Percentiles rank a stretch among this genome's conserved stretches.
phyloP scores from a whole-genome alignment of 1,284 basidiomycete genomes.

The Phylloboletellus chloephorus region DNA sequence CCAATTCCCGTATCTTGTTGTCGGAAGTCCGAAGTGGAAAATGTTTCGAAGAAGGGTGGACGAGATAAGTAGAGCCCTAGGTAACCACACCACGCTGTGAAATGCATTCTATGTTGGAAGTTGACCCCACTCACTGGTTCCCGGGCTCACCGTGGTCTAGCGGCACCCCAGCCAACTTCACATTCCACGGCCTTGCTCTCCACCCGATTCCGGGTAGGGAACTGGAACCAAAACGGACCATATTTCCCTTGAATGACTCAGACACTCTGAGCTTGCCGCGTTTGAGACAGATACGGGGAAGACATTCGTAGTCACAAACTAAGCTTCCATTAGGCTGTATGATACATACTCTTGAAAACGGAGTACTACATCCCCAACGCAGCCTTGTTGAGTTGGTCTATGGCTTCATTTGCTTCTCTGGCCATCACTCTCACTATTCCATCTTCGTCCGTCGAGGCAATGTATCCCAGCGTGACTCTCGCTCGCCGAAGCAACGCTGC shows the following conservation, averaged over 20 bases:
- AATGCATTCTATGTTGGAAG: neutral
- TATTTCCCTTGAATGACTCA: constrained; percentile 78
- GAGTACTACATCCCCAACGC: constrained; percentile 39
- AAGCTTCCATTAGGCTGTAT: neutral
- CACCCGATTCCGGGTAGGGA: constrained; percentile 12
- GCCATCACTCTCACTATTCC: constrained; percentile 74
- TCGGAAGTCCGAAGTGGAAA: constrained; percentile 64
- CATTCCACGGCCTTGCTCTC: constrained; percentile 20
- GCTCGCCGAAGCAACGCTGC: constrained; percentile 46
- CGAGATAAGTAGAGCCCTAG: constrained; percentile 58
- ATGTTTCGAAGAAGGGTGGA: constrained; percentile 63
- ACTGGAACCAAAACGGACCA: constrained; percentile 50
- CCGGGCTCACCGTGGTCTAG: constrained; percentile 24
- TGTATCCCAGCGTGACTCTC: constrained; percentile 64
- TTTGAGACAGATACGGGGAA: constrained; percentile 89
- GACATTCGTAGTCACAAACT: constrained; percentile 39
- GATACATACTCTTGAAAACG: neutral
- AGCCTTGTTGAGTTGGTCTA: constrained; percentile 49
- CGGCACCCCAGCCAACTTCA: constrained; percentile 24
- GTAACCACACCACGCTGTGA: constrained; percentile 22
- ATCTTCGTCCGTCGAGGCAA: constrained; percentile 71
- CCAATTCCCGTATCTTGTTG: constrained; percentile 48
- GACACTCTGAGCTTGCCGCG: constrained; percentile 51
- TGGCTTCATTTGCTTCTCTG: constrained; percentile 57
- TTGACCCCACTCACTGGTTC: constrained; percentile 20